phyloP scores from a whole-genome alignment of 352 stramenopile genomes.

The Saprolegnia diclina region DNA sequence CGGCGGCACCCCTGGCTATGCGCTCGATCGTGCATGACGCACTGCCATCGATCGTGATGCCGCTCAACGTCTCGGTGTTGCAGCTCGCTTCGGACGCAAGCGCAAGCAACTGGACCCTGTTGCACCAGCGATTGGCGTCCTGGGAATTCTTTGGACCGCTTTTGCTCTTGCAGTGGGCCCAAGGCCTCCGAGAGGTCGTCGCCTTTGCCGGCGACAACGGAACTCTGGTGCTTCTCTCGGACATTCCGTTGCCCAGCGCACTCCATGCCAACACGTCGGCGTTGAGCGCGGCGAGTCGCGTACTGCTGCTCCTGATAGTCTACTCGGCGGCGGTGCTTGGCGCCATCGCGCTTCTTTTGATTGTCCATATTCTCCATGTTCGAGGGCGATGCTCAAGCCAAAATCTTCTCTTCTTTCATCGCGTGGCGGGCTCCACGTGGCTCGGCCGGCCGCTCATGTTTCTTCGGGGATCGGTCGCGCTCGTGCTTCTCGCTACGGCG shows the following conservation, averaged over 20 bases:
- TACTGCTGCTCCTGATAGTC: not conserved
- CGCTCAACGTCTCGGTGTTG: not conserved
- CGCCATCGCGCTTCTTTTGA: not conserved
- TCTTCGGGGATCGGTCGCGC: not conserved
- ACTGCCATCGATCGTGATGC: not conserved
- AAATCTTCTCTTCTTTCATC: not conserved
- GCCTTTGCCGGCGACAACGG: not conserved
- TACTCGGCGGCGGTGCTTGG: not conserved
- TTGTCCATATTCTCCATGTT: not conserved
- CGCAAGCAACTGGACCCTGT: not conserved
- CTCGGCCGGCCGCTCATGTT: not conserved
- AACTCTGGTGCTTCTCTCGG: not conserved
- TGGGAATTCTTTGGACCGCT: constrained; percentile 5
- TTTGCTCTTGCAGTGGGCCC: not conserved
- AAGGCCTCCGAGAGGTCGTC: constrained; percentile 14
- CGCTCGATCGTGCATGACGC: not conserved
- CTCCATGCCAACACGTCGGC: not conserved
- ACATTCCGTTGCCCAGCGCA: not conserved
- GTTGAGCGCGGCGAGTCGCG: not conserved
- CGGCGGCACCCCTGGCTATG: not conserved
- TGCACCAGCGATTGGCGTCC: not conserved
- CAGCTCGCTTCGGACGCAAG: constrained; percentile 3
- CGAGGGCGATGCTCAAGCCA: not conserved
- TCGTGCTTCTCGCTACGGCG: not conserved
- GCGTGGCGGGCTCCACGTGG: not conserved